These are phyloP conservation scores for Parmelia sp. DNA, from an alignment of 495 filamentous ascomycete species.

Conservation along the genomic window DNA sequence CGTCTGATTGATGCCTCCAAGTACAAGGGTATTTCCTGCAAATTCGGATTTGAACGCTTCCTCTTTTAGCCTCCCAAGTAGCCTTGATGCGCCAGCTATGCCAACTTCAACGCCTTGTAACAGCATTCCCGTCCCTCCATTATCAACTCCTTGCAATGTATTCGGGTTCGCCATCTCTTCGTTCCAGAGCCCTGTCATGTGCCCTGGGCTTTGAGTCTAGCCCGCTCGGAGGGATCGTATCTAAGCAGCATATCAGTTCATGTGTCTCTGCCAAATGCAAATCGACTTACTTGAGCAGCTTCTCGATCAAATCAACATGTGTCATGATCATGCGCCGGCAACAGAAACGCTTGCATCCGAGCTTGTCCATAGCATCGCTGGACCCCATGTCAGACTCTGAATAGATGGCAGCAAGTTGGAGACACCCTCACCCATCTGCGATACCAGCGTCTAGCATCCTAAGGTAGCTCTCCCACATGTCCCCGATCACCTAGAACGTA, in stretches of 20 bases:
- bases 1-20: neutral
- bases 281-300: slow-evolving; percentile 74
- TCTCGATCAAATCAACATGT: slow-evolving; percentile 98
- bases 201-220: slow-evolving; percentile 6
- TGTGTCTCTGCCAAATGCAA: neutral
- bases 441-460: slow-evolving; percentile 70
- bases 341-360: slow-evolving; percentile 92
- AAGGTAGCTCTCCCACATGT: slow-evolving; percentile 94
- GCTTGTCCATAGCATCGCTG: slow-evolving; percentile 88
- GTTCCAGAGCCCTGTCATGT: neutral
- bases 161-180: neutral
- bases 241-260: slow-evolving; percentile 14
- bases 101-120: neutral
- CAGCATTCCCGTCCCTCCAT: neutral
- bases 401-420: neutral
- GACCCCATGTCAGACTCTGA: slow-evolving; percentile 15
- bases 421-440: slow-evolving; percentile 60
- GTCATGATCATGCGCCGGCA: slow-evolving; percentile 99
- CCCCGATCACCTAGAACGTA: slow-evolving; percentile 71
- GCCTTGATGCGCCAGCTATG: neutral
- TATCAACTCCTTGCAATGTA: neutral
- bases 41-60: neutral
- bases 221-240: slow-evolving; percentile 27
- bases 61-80: neutral
- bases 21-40: neutral